These are phyloP conservation scores for Eruca vesicaria DNA, from an alignment of 441 rosid genomes.

Conservation along the genomic window DNA sequence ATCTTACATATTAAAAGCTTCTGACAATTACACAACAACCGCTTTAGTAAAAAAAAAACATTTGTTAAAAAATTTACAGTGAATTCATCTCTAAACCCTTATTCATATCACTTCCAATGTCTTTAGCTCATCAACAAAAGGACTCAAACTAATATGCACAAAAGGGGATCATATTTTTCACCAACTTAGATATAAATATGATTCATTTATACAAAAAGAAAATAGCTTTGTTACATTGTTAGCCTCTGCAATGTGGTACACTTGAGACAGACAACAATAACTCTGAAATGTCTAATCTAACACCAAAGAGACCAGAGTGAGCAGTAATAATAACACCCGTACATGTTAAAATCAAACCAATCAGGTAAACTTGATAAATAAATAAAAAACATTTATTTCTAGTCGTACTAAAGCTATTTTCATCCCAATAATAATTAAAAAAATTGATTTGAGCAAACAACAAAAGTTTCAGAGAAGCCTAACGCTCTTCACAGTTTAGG, in stretches of 20 bases:
- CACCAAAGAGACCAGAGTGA: slow-evolving; percentile 12
- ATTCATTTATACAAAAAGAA: not conserved
- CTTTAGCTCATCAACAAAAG: not conserved
- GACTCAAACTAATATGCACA: not conserved
- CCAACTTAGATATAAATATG: not conserved
- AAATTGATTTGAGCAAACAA: slow-evolving; percentile 4
- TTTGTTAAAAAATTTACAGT: not conserved
- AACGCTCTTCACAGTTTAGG: not conserved
- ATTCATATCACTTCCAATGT: not conserved
- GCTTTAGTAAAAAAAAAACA: slow-evolving; percentile 9
- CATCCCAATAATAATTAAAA: not conserved
- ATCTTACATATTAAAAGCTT: slow-evolving; percentile 24
- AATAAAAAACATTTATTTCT: not conserved
- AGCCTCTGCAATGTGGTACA: slow-evolving; percentile 24
- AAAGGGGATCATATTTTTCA: not conserved
- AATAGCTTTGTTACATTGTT: not conserved
- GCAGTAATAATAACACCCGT: not conserved
- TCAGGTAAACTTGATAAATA: not conserved
- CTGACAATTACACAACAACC: slow-evolving; percentile 16
- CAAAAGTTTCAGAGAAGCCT: slow-evolving; percentile 1
- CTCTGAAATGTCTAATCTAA: slow-evolving; percentile 14
- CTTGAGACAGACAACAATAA: slow-evolving; percentile 15
- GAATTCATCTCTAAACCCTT: not conserved
- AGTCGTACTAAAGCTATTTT: slow-evolving; percentile 4
- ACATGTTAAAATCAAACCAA: slow-evolving; percentile 19